These are phyloP conservation scores for Plasmodium vivax DNA, from an alignment of 169 alveolate genomes.

Conservation along the genomic window DNA sequence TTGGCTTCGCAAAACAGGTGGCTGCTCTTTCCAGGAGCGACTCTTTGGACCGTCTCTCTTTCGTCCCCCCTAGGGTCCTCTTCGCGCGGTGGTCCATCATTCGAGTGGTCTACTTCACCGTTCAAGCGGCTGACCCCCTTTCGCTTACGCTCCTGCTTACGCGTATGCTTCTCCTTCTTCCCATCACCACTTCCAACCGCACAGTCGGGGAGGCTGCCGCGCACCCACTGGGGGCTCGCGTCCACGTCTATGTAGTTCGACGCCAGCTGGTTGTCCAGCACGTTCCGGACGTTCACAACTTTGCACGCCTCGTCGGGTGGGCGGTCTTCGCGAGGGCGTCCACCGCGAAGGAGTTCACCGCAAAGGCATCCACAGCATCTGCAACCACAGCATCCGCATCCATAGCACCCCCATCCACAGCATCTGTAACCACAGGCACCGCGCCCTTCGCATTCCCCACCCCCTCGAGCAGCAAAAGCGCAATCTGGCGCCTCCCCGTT, in stretches of 20 bases:
- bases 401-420: not conserved
- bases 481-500: not conserved
- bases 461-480: not conserved
- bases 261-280: not conserved
- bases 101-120: not conserved
- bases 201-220: not conserved
- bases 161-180: too few species aligned
- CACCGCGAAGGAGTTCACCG: too few species aligned
- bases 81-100: not conserved
- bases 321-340: too few species aligned
- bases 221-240: not conserved
- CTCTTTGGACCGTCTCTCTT: not conserved
- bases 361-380: not conserved
- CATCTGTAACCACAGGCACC: not conserved
- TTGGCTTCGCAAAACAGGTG: not conserved
- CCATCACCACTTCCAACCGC: not conserved
- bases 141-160: not conserved
- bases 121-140: not conserved
- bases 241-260: slow-evolving; percentile 52
- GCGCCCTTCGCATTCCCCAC: not conserved
- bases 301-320: slow-evolving; percentile 1
- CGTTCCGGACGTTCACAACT: slow-evolving; percentile 10
- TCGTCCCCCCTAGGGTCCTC: not conserved
- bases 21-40: not conserved
- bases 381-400: too few species aligned